Base-by-base conservation (phyloP, 495 filamentous ascomycete genomes). In the Penicillium taxi region DNA sequence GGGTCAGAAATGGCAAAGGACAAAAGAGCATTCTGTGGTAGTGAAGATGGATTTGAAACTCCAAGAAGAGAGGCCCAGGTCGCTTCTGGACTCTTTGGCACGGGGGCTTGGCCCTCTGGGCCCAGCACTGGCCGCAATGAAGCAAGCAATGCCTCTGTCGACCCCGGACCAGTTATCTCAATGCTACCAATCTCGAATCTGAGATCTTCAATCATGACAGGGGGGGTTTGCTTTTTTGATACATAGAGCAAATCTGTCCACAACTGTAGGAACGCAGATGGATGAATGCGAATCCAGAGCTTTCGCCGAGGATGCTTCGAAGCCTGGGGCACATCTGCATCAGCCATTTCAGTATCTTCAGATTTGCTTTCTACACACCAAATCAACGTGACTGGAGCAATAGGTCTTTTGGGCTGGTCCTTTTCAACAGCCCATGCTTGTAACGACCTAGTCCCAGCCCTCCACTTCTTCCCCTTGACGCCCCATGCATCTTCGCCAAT, bases 111-210 rank as follows among this genome's bases (percentile, higher is more conserved):
- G 7, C 50, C 48, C 2, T 55, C 55, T 9, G 20, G 44, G 38
- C 29, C 39, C 43, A 75, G 19, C 15, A 32, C 27, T 14, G 88
- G 81, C 32, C 74, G 70, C 33, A 98, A 70, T 12, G 82, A 66
- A 5, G 80, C 74, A 15, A 88, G 64, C 2, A 98, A 63, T 2
- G 86, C 72, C 56, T 96, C 87, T 2, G 83, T 88, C 5, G 86
- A 83, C 2, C 73, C 83, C 1, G 91, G 87, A 0, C 91, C 91
- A 0, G 75, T 81, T 36, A 96, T 65, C 44, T 94, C 84, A 33
- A 96, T 90, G 53, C 87, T 95, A 28, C 91, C 91, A 56, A 98
- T 82, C 47, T 96, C 89, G 50, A 86, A 96, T 2, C 91, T 77
- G 9, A 98, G 56, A 52, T 98, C 91, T 53, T 95, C 86, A n/a